These are phyloP conservation scores for Aspergillus tamarii DNA, from an alignment of 2,329 filamentous ascomycete species.

Conservation along the genomic window DNA sequence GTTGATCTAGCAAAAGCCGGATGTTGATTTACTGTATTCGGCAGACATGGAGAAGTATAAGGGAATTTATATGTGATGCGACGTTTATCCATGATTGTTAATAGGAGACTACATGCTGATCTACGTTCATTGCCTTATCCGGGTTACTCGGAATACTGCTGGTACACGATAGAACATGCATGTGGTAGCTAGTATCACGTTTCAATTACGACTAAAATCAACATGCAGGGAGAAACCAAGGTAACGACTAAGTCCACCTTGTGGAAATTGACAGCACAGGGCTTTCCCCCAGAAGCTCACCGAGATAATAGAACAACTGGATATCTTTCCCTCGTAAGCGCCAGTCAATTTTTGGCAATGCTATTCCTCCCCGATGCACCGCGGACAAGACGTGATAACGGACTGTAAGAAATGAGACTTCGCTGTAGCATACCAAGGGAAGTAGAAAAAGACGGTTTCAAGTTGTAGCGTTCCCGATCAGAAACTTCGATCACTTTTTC, in stretches of 20 bases:
- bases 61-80: background rate
- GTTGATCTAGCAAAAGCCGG: background rate
- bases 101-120: background rate
- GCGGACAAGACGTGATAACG: slow-evolving; percentile 32
- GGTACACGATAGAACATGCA: slow-evolving; percentile 16
- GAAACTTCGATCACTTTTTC: slow-evolving; percentile 34
- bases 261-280: slow-evolving; percentile 77
- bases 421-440: slow-evolving; percentile 30
- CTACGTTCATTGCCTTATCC: background rate
- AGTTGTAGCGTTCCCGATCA: slow-evolving; percentile 30
- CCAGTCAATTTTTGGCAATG: slow-evolving; percentile 62
- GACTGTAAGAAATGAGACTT: slow-evolving; percentile 26
- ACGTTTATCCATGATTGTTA: background rate
- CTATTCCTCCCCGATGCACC: slow-evolving; percentile 41
- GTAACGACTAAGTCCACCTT: slow-evolving; percentile 89
- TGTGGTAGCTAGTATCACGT: slow-evolving; percentile 38
- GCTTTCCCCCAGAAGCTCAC: slow-evolving; percentile 80
- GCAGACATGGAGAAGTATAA: background rate
- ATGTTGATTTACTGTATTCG: background rate
- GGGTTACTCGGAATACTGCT: slow-evolving; percentile 1
- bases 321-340: slow-evolving; percentile 99
- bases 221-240: slow-evolving; percentile 56
- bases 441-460: slow-evolving; percentile 33
- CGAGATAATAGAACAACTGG: slow-evolving; percentile 53
- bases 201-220: slow-evolving; percentile 41